Evolutionary conservation across 2,329 filamentous ascomycete species (phyloP), one percentile per base, ranked within the genome.

Genomic region (Colletotrichum kahawae): DNA sequence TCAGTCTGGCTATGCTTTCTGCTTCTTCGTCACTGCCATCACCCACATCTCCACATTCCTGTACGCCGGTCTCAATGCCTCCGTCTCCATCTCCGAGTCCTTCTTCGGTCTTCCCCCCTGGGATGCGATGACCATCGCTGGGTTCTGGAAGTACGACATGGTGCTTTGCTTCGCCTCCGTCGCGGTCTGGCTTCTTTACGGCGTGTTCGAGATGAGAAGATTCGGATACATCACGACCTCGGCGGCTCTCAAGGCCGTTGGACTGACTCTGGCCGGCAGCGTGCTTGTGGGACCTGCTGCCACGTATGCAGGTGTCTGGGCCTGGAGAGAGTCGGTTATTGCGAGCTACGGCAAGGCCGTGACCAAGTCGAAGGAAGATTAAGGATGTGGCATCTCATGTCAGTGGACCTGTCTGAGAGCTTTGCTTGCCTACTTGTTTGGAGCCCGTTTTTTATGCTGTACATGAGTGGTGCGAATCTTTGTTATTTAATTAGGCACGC

Each of bases 261-360:
- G 54, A 3, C 21, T 29, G 7, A 48, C 78, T 4, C 5, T 78
- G 16, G 5, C 59, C 1, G 77, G 78, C 0, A 70, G 77, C 7
- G 29, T 77, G 6, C 7, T 79, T 4, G 73, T 79, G 34, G 80
- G 80, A 0, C 76, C 79, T 3, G 77, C 77, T 3, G 78, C 80
- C 0, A 77, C 79, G 24, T 79, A 78, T 76, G 70, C 74, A 12
- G 80, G 73, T 0, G 65, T 80, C 4, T 81, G 79, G 78, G 75
- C 72, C 14, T 81, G 79, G 79, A 76, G 80, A 2, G 80, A 81
- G 54, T 16, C 27, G 1, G 31, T 73, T 12, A 27, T 76, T 27
- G 56, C 74, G 18, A 33, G 29, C 4, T 18, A 59, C 27, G 14
- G 36, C n/a, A 60, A 67, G 24, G 29, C 57, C 12, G 31, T 31